Conservation (phyloP, 371 early-diverging fungal genomes). For the Dichotomocladium elegans region DNA sequence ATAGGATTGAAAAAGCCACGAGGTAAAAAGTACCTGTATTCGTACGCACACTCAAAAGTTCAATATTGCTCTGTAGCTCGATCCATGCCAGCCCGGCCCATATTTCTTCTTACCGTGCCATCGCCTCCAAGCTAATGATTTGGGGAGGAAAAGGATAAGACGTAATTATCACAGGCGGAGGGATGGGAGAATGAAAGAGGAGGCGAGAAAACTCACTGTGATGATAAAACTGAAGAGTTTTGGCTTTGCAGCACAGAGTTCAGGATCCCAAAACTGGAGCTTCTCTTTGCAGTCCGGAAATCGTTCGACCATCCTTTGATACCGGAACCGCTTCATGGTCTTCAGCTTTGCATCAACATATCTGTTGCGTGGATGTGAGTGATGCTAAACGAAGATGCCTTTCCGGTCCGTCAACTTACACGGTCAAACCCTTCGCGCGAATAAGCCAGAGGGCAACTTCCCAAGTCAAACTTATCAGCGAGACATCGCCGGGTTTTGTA, state of each 20-base stretch:
- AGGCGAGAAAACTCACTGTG: constrained; percentile 48
- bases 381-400: neutral
- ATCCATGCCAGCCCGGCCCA: no score
- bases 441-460: constrained; percentile 82
- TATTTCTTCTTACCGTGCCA: constrained; percentile 84
- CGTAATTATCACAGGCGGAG: neutral
- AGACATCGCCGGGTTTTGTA: constrained; percentile 83
- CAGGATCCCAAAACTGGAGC: constrained; percentile 77
- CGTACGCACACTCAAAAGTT: constrained; percentile 68
- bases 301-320: constrained; percentile 32
- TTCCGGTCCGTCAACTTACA: constrained; percentile 53
- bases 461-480: constrained; percentile 72
- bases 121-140: constrained; percentile 74
- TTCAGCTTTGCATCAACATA: constrained; percentile 70
- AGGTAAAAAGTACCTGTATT: constrained; percentile 66
- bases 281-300: constrained; percentile 22
- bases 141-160: neutral
- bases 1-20: constrained; percentile 90
- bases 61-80: constrained; percentile 69
- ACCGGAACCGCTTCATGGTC: constrained; percentile 52
- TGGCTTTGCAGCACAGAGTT: constrained; percentile 63
- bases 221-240: constrained; percentile 79
- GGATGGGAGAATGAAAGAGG: constrained; percentile 26
- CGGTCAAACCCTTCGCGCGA: constrained; percentile 55
- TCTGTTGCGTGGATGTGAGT: constrained; percentile 15